Percentiles rank a stretch among this genome's conserved stretches.
Conservation (phyloP, 176 grass and related monocot species). For the Alloteropsis semialata region DNA sequence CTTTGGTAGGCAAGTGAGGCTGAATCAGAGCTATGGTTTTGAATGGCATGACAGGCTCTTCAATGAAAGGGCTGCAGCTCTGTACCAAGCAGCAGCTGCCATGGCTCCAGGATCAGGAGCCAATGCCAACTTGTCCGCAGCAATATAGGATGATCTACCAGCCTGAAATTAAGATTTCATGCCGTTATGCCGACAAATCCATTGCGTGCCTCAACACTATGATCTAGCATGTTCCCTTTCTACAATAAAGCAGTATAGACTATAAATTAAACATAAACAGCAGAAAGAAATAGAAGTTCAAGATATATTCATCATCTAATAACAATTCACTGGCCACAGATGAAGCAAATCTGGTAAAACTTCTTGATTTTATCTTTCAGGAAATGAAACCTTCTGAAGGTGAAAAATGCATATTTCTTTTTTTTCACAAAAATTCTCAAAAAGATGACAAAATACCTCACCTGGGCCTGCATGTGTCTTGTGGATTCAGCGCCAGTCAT, state of each 20-base stretch:
- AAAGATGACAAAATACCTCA: neutral
- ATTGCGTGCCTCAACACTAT: neutral
- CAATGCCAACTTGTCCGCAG: slow-evolving; percentile 53
- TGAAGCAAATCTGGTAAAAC: neutral
- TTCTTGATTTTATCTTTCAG: neutral
- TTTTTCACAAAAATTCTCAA: neutral
- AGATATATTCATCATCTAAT: neutral
- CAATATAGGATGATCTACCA: slow-evolving; percentile 76
- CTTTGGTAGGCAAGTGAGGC: neutral
- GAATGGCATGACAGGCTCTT: slow-evolving; percentile 22
- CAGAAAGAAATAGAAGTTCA: slow-evolving; percentile 1
- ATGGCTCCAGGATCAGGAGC: slow-evolving; percentile 93
- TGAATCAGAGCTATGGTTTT: neutral
- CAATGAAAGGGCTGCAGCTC: slow-evolving; percentile 57
- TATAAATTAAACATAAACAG: neutral
- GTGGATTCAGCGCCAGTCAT: slow-evolving; percentile 79
- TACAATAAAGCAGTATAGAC: neutral
- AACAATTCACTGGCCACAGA: neutral
- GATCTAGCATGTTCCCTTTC: neutral
- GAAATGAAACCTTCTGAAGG: neutral
- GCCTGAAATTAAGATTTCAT: slow-evolving; percentile 51
- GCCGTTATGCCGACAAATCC: neutral
- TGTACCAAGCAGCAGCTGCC: slow-evolving; percentile 88
- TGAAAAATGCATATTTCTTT: neutral
- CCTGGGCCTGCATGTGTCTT: slow-evolving; percentile 72